Conservation (phyloP, 352 stramenopile genomes). For the Pelagophyceae sp. region DNA sequence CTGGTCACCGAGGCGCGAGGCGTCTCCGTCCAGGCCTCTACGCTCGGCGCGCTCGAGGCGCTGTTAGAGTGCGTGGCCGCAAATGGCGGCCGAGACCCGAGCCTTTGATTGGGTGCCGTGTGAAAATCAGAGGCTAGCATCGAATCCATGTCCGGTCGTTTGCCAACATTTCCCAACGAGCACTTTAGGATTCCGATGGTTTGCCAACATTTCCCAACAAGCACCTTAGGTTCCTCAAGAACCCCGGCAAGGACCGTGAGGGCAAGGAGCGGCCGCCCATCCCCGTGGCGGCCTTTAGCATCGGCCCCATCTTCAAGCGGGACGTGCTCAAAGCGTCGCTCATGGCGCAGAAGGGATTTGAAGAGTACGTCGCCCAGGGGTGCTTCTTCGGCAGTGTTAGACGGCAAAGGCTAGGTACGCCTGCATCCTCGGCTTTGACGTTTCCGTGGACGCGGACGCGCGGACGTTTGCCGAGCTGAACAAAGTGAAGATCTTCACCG, state of each 20-base stretch:
- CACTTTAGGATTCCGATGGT: too few species aligned
- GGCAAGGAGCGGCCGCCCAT: slow-evolving; percentile 50
- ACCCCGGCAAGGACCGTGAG: slow-evolving; percentile 46
- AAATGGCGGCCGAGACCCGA: too few species aligned
- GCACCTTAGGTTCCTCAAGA: slow-evolving; percentile 90
- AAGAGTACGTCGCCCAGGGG: too few species aligned
- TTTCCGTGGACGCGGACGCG: slow-evolving; percentile 89
- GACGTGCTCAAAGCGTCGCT: slow-evolving; percentile 96
- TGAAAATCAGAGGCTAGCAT: too few species aligned
- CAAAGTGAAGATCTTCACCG: slow-evolving; percentile 95
- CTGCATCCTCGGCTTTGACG: slow-evolving; percentile 96
- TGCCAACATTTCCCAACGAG: too few species aligned
- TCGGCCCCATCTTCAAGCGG: slow-evolving; percentile 96
- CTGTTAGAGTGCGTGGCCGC: too few species aligned
- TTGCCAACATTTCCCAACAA: too few species aligned
- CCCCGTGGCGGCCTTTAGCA: slow-evolving; percentile 85
- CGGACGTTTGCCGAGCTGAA: slow-evolving; percentile 67
- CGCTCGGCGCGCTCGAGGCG: slow-evolving; percentile 92
- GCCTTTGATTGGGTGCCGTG: too few species aligned
- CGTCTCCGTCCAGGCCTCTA: slow-evolving; percentile 97
- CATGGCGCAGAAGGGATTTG: slow-evolving; percentile 87
- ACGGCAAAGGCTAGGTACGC: too few species aligned
- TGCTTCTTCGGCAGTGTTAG: too few species aligned
- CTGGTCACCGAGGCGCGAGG: slow-evolving; percentile 88
- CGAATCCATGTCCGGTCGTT: too few species aligned